These are phyloP conservation scores for Choanephora cucurbitarum DNA, from an alignment of 371 early-diverging fungal species.

Conservation along the genomic window DNA sequence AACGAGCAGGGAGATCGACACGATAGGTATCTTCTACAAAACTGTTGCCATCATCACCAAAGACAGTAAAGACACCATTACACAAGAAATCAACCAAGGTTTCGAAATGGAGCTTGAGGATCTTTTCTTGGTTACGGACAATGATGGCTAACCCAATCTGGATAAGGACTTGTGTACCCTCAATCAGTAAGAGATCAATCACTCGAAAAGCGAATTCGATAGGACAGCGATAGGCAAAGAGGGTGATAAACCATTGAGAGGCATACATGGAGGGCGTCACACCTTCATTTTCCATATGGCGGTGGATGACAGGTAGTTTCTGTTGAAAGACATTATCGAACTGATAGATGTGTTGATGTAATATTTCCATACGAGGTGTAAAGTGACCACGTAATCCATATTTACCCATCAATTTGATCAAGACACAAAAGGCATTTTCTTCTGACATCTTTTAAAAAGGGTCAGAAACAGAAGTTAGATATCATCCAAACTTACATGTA, in stretches of 20 bases:
- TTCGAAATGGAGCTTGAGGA: conserved; percentile 83
- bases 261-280: conserved; percentile 80
- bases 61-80: conserved; percentile 72
- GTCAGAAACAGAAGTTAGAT: not conserved
- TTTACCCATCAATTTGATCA: conserved; percentile 73
- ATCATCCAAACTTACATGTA: conserved; percentile 61
- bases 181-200: conserved; percentile 88
- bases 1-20: conserved; percentile 37
- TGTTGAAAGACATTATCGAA: conserved; percentile 85
- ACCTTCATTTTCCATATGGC: conserved; percentile 75
- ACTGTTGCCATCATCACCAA: conserved; percentile 45
- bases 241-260: conserved; percentile 83
- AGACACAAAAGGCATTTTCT: conserved; percentile 86
- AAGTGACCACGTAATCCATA: conserved; percentile 84
- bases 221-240: conserved; percentile 86
- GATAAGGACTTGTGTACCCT: conserved; percentile 86
- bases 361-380: conserved; percentile 79
- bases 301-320: conserved; percentile 65
- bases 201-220: conserved; percentile 82
- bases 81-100: conserved; percentile 82
- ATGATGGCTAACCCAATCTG: conserved; percentile 87
- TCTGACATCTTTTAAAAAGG: conserved; percentile 68
- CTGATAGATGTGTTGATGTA: conserved; percentile 83
- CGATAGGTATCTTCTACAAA: conserved; percentile 42
- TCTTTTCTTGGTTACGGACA: conserved; percentile 70